These are phyloP conservation scores for Albatrellus sp. DNA, from an alignment of 1,284 basidiomycete genomes.

Conservation along the genomic window DNA sequence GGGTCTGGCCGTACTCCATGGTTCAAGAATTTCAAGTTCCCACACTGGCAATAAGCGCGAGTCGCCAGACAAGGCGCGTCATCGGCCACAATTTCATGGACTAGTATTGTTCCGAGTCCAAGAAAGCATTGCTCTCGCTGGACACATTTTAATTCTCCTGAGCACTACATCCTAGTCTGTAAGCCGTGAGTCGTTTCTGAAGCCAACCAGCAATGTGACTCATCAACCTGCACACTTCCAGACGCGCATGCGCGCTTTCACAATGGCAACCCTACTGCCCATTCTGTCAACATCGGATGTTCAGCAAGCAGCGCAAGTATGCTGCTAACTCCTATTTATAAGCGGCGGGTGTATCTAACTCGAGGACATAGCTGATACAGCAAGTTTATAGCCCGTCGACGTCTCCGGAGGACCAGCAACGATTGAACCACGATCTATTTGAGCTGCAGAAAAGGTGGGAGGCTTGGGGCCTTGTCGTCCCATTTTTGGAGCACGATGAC, in stretches of 20 bases:
- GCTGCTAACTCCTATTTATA: slow-evolving; percentile 7
- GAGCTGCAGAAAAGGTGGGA: slow-evolving; percentile 61
- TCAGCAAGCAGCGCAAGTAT: slow-evolving; percentile 34
- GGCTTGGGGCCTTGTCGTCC: slow-evolving; percentile 71
- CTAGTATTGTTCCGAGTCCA: no score
- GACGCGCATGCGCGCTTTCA: neutral
- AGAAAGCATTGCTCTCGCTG: neutral
- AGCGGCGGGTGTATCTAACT: neutral
- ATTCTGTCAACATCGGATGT: slow-evolving; percentile 29
- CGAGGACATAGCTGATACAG: slow-evolving; percentile 34
- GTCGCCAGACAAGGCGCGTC: no score
- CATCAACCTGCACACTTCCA: neutral
- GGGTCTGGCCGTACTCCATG: no score
- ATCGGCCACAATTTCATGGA: no score
- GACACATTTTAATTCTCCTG: no score
- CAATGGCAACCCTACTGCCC: slow-evolving; percentile 26
- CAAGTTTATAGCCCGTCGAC: slow-evolving; percentile 41
- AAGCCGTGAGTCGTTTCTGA: no score
- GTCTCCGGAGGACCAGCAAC: slow-evolving; percentile 45
- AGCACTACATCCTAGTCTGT: no score
- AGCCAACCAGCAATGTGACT: neutral
- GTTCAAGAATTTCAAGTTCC: no score
- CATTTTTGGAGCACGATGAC: slow-evolving; percentile 57
- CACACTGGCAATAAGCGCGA: no score
- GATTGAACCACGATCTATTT: slow-evolving; percentile 60